Base-by-base conservation (phyloP, 2,329 filamentous ascomycete genomes). In the Colletotrichum tofieldiae region DNA sequence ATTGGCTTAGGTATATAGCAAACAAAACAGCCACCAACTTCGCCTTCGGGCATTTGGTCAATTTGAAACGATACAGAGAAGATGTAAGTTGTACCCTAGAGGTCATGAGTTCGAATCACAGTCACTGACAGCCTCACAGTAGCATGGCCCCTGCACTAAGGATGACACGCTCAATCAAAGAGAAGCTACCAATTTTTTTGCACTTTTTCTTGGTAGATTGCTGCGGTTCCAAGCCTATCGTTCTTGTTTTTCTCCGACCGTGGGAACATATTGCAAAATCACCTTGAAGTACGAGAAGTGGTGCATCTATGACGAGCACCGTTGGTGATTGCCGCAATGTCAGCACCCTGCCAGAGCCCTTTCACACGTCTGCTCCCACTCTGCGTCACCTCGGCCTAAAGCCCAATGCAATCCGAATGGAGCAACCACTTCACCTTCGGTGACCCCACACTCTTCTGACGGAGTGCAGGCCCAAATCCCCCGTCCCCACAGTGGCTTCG, bases 111-210 rank as follows among this genome's bases (percentile, higher is more conserved):
- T 67, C 65, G 65, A 67, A 4, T 43, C 43, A 7, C 51, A 26
- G 51, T 20, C 5, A 6, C 45, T 51, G 23, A 61, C 1, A 5
- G 1, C 16, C 3, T 16, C 6, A 9, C 47, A 67, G 65, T 93
- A 93, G 92, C 92, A 93, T 93, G 91, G 92, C 91, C 92, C 89
- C 89, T 91, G 89, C 89, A 91, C 93, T 95, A 96, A 96, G 93
- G 93, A 95, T 96, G 94, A 95, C 93, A 95, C 92, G 91, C 91
- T 92, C 87, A 90, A 91, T 90, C 90, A 92, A 92, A 93, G 91
- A 93, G 91, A 92, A 90, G 88, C 90, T 89, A 87, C 73, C 72
- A 71, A 74, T 77, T 75, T 74, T 73, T 76, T 91, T 92, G 20
- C n/a, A 14, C 41, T 43, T 58, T 45, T 26, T 29, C 0, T 26